Conservation (phyloP, 2,329 filamentous ascomycete genomes). For the Fusarium sp. region DNA sequence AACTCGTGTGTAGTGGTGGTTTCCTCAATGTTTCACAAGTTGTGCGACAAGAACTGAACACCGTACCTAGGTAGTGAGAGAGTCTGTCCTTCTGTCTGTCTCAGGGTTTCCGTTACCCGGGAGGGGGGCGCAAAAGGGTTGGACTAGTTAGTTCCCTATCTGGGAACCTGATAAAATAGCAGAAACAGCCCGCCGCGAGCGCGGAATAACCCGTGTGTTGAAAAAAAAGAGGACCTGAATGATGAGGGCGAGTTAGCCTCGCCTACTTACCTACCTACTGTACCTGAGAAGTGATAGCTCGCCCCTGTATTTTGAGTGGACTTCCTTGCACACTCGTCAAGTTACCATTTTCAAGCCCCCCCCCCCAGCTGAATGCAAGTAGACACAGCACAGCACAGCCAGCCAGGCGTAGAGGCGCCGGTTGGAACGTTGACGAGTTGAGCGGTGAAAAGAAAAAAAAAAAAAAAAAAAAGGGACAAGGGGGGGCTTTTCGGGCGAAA, state of each 20-base stretch:
- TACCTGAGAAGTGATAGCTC: slow-evolving; percentile 8
- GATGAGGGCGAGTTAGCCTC: neutral
- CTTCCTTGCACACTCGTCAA: neutral
- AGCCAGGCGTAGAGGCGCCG: neutral
- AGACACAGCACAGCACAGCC: neutral
- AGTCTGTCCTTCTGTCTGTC: slow-evolving; percentile 12
- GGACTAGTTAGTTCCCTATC: slow-evolving; percentile 10
- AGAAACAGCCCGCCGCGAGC: neutral
- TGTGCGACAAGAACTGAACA: slow-evolving; percentile 5
- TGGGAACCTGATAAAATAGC: slow-evolving; percentile 1
- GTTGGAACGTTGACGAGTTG: neutral
- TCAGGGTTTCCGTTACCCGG: slow-evolving; percentile 8
- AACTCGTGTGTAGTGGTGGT: too few relatives aligned
- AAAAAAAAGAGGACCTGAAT: neutral
- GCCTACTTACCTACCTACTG: neutral
- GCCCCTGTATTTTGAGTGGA: slow-evolving; percentile 1
- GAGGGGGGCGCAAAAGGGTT: neutral
- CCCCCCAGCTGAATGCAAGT: neutral
- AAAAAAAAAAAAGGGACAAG: too few relatives aligned
- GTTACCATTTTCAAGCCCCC: neutral
- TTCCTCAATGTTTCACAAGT: slow-evolving; percentile 16
- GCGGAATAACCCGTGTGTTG: neutral
- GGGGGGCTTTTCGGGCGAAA: neutral
- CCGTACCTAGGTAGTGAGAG: neutral
- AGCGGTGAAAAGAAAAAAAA: too few relatives aligned